Base-by-base conservation (phyloP, 257 asterid genomes). In the Salvia miltiorrhiza region DNA sequence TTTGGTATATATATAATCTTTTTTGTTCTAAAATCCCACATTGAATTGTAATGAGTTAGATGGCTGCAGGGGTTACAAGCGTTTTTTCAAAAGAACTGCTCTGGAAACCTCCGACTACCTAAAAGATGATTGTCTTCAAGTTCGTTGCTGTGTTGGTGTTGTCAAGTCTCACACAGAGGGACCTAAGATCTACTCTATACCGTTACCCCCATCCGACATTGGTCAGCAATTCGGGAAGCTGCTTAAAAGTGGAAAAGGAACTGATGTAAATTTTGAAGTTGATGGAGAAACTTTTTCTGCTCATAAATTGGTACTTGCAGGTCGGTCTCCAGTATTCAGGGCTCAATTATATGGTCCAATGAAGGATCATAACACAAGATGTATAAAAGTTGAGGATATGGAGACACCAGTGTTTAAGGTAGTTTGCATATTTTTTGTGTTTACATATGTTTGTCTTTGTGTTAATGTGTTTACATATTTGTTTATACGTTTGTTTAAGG, bases 291-390 rank as follows among this genome's bases (percentile, higher is more conserved):
- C 59, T 0, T 90, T 86, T 83, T 52, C 89, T 5, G 96, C 93
- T 64, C 98, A 93, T 82, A 93, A 93, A 78, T 77, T 93, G 71
- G 86, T 93, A 9, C 95, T 90, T 74, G 96, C 97, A 55, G 97
- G 97, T 64, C 90, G 97, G 4, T 93, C 98, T 32, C 98, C 98
- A 10, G 98, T 93, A 48, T 93, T 93, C 75, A 85, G 96, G 76
- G 98, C 97, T 76, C 98, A 90, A 35, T 81, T 93, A 13, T 90
- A 85, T 81, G 97, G 98, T 41, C 98, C 97, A 71, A 88, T 93
- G 97, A 93, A 87, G 77, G 97, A 88, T 82, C 92, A 85, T 44
- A 79, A 88, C 70, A 82, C 92, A 12, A 76, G 79, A 58, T 65
- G 78, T 54, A 86, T 90, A 67, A 84, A 73, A 70, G 78, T 93